Base-by-base conservation (phyloP, 495 filamentous ascomycete genomes). In the Penicillium roqueforti region DNA sequence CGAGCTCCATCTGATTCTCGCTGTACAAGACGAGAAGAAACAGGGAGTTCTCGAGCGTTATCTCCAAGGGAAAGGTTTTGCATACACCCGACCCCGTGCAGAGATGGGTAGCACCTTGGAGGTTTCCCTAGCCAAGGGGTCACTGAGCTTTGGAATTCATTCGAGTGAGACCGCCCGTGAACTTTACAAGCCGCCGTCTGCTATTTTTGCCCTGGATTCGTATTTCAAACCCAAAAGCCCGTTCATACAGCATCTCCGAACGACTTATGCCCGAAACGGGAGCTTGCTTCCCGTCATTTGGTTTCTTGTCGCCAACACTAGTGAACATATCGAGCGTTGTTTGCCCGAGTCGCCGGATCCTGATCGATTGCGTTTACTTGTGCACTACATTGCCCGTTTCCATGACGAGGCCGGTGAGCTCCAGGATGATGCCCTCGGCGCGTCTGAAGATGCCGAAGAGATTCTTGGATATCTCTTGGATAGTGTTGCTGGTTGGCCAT, bases 311-410 rank as follows among this genome's bases (percentile, higher is more conserved):
- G 69, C 76, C 29, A 80, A 78, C 51, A 74, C 79, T 4, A 74
- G 77, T 43, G 81, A 85, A 56, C 82, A 85, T 53, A 71, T 84
- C 36, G 73, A 79, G 51, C 67, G 71, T 34, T 82, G 78, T 50
- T 62, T 82, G 20, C 73, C 79, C 5, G 58, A 72, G n/a, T 37
- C 78, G 29, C 55, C 70, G 1, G 64, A 62, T 28, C 39, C 63
- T 1, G 68, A 75, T 40, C 70, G 73, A 44, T 54, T 81, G 28
- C 67, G 61, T 11, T 51, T 71, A 31, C 57, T 80, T 7, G 56
- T 80, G 18, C 68, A 68, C 29, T 67, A 70, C 55, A 68, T 73
- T 19, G 60, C 59, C 6, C 69, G 71, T 34, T 62, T 76, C 16
- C 69, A 71, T 44, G 62, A 75, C 34, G 65, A 71, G 4, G 75